Conservation (phyloP, 2,329 filamentous ascomycete genomes). For the Akanthomyces uredinophilus region DNA sequence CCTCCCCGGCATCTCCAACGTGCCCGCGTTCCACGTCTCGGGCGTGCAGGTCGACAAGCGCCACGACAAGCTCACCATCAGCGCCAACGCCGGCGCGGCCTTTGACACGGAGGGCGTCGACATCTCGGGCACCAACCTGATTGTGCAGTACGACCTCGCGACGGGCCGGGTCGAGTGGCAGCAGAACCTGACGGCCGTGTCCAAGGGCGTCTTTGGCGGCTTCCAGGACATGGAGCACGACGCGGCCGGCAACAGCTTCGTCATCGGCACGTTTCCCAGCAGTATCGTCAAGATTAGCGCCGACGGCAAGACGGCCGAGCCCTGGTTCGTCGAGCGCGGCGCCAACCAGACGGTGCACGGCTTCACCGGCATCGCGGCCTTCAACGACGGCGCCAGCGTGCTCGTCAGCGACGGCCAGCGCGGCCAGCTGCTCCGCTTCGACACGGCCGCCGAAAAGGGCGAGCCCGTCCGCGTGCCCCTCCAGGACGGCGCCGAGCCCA, state of each 20-base stretch:
- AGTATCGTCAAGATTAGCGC: slow-evolving; percentile 30
- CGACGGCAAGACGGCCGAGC: slow-evolving; percentile 22
- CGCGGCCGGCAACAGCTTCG: slow-evolving; percentile 30
- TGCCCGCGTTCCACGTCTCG: slow-evolving; percentile 19
- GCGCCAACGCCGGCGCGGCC: slow-evolving; percentile 30
- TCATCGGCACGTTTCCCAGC: slow-evolving; percentile 33
- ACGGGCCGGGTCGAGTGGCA: slow-evolving; percentile 25
- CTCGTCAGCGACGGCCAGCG: slow-evolving; percentile 28
- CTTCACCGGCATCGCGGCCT: not conserved
- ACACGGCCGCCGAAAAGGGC: slow-evolving; percentile 18
- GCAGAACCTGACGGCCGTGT: slow-evolving; percentile 28
- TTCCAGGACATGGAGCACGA: slow-evolving; percentile 37
- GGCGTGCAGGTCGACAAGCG: slow-evolving; percentile 30
- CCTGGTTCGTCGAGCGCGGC: slow-evolving; percentile 27
- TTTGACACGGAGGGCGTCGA: slow-evolving; percentile 31
- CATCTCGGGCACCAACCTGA: slow-evolving; percentile 31
- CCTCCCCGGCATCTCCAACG: slow-evolving; percentile 27
- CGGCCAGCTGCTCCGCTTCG: slow-evolving; percentile 31
- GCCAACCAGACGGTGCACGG: slow-evolving; percentile 20
- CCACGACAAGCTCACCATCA: slow-evolving; percentile 29
- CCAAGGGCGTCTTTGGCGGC: slow-evolving; percentile 28
- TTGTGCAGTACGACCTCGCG: slow-evolving; percentile 31
- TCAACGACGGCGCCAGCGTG: slow-evolving; percentile 20
- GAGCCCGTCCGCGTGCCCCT: not conserved
- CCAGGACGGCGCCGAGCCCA: not conserved